Percentiles rank a stretch among this genome's conserved stretches.
Conservation (phyloP, 2,329 filamentous ascomycete species). For the Trichophyton rubrum region DNA sequence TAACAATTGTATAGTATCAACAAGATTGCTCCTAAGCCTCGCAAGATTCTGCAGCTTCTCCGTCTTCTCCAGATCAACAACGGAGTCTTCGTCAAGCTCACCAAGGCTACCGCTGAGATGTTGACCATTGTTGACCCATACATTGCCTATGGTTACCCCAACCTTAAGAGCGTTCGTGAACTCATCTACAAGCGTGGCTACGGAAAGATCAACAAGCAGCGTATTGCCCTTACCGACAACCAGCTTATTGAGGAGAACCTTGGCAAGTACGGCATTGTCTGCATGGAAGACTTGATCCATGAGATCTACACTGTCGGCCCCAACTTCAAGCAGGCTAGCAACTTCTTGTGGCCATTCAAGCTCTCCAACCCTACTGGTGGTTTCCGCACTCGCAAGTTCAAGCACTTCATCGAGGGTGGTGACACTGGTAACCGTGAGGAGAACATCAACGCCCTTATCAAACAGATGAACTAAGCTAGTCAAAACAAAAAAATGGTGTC, state of each 20-base stretch:
- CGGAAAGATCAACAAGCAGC: constrained; percentile 98
- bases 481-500: neutral
- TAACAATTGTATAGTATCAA: constrained; percentile 69
- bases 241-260: constrained; percentile 92
- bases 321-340: constrained; percentile 99
- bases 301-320: constrained; percentile 97
- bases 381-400: constrained; percentile 95
- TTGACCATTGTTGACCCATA: constrained; percentile 97
- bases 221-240: constrained; percentile 93
- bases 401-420: constrained; percentile 97
- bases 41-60: constrained; percentile 99
- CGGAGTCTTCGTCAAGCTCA: constrained; percentile 93
- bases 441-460: constrained; percentile 89
- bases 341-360: constrained; percentile 99
- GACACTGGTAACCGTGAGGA: constrained; percentile 98
- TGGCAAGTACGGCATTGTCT: constrained; percentile 97
- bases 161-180: constrained; percentile 98
- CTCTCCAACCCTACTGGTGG: constrained; percentile 95
- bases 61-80: constrained; percentile 99
- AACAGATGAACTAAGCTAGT: constrained; percentile 83
- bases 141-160: constrained; percentile 98
- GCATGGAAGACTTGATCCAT: constrained; percentile 98
- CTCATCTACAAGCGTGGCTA: constrained; percentile 99
- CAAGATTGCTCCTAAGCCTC: constrained; percentile 99
- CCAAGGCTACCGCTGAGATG: constrained; percentile 97